These are phyloP conservation scores for Coemansia sp. DNA, from an alignment of 192 early-diverging fungal species.

Conservation along the genomic window DNA sequence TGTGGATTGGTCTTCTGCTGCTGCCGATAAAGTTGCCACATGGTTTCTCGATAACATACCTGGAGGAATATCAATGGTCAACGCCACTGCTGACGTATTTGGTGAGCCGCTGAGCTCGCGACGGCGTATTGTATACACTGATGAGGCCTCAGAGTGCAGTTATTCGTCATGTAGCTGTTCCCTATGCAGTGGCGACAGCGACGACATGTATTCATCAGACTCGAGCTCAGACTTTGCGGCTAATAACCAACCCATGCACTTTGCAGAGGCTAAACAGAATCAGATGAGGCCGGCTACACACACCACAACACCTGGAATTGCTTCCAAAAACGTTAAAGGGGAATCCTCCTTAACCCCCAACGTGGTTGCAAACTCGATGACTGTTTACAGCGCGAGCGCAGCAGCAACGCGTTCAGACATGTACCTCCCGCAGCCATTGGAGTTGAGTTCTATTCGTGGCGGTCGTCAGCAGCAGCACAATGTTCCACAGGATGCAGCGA, in stretches of 20 bases:
- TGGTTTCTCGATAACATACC: slow-evolving; percentile 57
- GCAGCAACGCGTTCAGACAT: slow-evolving; percentile 14
- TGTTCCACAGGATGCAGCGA: background rate
- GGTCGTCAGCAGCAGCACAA: background rate
- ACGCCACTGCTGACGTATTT: slow-evolving; percentile 28
- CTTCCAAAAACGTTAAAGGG: background rate
- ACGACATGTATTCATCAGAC: background rate
- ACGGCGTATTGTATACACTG: slow-evolving; percentile 18
- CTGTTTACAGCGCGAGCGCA: slow-evolving; percentile 2
- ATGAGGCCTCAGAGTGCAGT: slow-evolving; percentile 24
- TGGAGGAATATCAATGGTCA: slow-evolving; percentile 44
- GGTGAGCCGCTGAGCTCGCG: slow-evolving; percentile 31
- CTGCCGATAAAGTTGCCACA: slow-evolving; percentile 49
- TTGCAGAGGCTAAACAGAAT: background rate
- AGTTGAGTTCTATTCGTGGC: slow-evolving; percentile 12
- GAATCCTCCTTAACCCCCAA: background rate
- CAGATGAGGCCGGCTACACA: background rate
- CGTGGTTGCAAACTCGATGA: background rate
- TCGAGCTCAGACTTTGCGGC: background rate
- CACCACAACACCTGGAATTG: background rate
- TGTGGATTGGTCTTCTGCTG: slow-evolving; percentile 47
- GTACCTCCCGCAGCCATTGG: slow-evolving; percentile 35
- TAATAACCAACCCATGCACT: background rate
- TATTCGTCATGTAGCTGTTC: slow-evolving; percentile 51
- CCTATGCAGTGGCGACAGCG: slow-evolving; percentile 13